Evolutionary conservation across 805 yeast genomes (phyloP), one percentile per base, ranked within the genome.

Genomic region (Starmerella potacharoeniae): DNA sequence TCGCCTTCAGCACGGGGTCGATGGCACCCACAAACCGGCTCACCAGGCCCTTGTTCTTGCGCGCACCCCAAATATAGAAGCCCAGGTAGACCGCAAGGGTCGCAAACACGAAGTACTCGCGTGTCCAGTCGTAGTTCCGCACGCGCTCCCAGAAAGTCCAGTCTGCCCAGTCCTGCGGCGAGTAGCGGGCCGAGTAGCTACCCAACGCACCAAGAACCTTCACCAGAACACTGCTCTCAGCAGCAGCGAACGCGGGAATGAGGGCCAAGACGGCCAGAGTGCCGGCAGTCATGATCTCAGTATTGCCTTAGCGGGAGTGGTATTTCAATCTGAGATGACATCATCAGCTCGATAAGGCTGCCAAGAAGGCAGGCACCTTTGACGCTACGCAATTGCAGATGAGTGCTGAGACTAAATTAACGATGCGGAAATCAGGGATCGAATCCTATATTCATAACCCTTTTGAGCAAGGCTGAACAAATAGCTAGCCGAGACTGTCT

Each of bases 81-180:
- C 72, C 55, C 22, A 78, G 70, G 62, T 84, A 80, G 2, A 69
- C 68, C 0, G 71, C 60, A 49, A 85, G 75, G 56, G 83, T 68
- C 11, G 71, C 74, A 14, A 83, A 28, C 29, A 87, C 79, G 57
- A 77, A 62, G 33, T 74, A 40, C 73, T 91, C 98, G 65, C 84
- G 75, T 45, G 73, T 74, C 96, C 97, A 93, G 69, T 86, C 81
- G 68, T 84, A 82, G 33, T 71, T 61, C 56, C 63, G 61, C 42
- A 86, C 53, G 64, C 97, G 80, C 62, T 83, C 76, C 49, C 71
- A 45, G 51, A 88, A 29, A 2, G 84, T 71, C 80, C 87, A 71
- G 6, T 70, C 73, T 39, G 75, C 73, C 67, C 86, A 77, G 59
- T 82, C 83, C 43, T 45, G 34, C 30, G 60, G 59, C 42, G 43